Evolutionary conservation across 768 basidiomycete genomes (phyloP).

Genomic region (Suillus variegatus): DNA sequence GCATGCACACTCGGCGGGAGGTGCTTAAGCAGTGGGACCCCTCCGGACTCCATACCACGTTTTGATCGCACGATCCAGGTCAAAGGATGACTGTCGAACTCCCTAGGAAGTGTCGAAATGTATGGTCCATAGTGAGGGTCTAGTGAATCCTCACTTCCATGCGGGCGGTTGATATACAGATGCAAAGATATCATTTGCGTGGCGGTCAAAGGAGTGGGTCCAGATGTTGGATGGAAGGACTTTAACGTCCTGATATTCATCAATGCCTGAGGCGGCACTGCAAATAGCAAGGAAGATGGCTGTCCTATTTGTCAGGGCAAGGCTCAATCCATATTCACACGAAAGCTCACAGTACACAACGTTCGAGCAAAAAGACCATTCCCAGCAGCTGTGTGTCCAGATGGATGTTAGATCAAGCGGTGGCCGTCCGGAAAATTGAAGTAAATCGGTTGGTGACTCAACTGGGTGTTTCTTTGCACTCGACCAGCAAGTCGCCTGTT

Average conservation of each 20-base stretch:
- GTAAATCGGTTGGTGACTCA: not conserved
- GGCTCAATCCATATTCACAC: not conserved
- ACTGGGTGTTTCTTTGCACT: conserved; percentile 49
- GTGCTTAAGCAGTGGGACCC: conserved; percentile 35
- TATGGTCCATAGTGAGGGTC: conserved; percentile 74
- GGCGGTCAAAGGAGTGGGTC: conserved; percentile 47
- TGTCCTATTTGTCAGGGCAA: conserved; percentile 25
- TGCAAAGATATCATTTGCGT: conserved; percentile 82
- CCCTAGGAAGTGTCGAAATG: conserved; percentile 70
- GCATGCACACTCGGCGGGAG: conserved; percentile 51
- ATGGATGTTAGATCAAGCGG: not conserved
- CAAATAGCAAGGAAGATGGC: conserved; percentile 62
- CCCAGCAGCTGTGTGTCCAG: conserved; percentile 51
- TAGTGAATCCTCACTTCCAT: conserved; percentile 37
- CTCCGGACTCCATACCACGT: conserved; percentile 17
- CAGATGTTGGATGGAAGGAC: conserved; percentile 50
- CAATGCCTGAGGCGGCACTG: conserved; percentile 67
- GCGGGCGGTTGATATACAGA: conserved; percentile 66
- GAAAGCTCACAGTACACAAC: conserved; percentile 41
- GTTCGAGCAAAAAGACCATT: conserved; percentile 64
- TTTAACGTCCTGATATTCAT: conserved; percentile 73
- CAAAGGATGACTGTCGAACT: conserved; percentile 83
- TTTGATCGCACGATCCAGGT: conserved; percentile 57
- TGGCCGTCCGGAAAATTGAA: not conserved
- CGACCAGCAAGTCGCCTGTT: conserved; percentile 43